Evolutionary conservation across 768 basidiomycete genomes (phyloP).

Genomic region (Tulasnella calospora): DNA sequence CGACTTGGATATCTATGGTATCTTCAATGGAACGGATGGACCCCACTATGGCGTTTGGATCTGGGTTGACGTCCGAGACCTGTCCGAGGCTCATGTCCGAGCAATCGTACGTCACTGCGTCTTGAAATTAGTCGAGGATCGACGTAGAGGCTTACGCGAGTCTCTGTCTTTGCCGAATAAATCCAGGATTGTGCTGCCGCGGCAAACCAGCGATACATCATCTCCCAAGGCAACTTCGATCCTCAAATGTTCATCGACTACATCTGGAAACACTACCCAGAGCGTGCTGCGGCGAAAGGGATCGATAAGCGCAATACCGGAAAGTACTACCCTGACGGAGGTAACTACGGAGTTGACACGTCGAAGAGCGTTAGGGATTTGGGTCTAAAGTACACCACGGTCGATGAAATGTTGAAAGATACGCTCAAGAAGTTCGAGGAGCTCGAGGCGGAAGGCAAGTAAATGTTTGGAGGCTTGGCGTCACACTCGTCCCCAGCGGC

Average conservation of each 20-base stretch:
- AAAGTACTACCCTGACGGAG: constrained; percentile 8
- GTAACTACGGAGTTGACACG: constrained; percentile 4
- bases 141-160: not conserved
- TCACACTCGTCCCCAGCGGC: not conserved
- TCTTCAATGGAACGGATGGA: constrained; percentile 11
- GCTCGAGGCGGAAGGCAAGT: constrained; percentile 8
- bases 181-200: constrained; percentile 1
- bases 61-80: constrained; percentile 36
- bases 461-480: not conserved
- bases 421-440: constrained; percentile 13
- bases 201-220: constrained; percentile 27
- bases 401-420: constrained; percentile 16
- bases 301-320: not conserved
- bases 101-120: constrained; percentile 24
- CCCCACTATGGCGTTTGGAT: constrained; percentile 4
- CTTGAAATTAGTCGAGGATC: not conserved
- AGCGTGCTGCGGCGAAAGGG: constrained; percentile 18
- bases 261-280: constrained; percentile 23
- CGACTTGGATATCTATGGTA: not conserved
- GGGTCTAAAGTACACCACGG: not conserved
- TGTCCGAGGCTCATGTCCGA: constrained; percentile 32
- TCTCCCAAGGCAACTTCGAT: not conserved
- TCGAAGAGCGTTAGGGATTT: constrained; percentile 20
- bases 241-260: constrained; percentile 21
- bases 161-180: not conserved